phyloP scores from a whole-genome alignment of 805 yeast genomes.

The Yamadazyma olivae region DNA sequence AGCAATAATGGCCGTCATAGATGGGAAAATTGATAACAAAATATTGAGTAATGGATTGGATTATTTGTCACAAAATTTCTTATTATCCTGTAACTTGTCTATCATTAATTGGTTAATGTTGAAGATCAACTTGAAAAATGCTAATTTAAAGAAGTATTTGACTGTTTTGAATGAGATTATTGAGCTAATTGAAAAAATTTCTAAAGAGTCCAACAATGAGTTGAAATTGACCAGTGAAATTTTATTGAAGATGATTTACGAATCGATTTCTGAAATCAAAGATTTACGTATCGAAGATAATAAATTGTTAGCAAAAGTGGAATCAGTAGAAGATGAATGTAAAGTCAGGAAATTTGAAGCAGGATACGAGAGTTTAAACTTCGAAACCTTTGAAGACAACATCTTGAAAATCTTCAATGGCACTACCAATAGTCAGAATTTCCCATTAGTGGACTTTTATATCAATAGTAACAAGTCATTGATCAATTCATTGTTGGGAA shows the following conservation, averaged over 20 bases:
- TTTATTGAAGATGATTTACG: constrained; percentile 22
- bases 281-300: constrained; percentile 2
- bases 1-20: constrained; percentile 58
- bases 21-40: constrained; percentile 54
- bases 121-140: constrained; percentile 13
- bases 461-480: constrained; percentile 1
- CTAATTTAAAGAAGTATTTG: constrained; percentile 14
- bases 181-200: constrained; percentile 17
- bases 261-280: neutral
- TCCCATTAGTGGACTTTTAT: constrained; percentile 5
- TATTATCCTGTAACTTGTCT: constrained; percentile 50
- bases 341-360: too few species aligned
- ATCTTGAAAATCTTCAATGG: constrained; percentile 11
- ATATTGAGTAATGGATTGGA: constrained; percentile 77
- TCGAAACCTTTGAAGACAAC: constrained; percentile 11
- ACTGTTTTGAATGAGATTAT: constrained; percentile 24
- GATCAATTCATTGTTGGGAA: constrained; percentile 2
- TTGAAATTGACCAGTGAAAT: constrained; percentile 19
- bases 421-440: constrained; percentile 1
- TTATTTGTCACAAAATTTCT: constrained; percentile 77
- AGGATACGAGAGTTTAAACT: constrained; percentile 2
- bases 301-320: neutral
- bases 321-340: neutral
- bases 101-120: constrained; percentile 30
- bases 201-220: constrained; percentile 15